Evolutionary conservation across 1,284 basidiomycete genomes (phyloP), one percentile per base, ranked within the genome.

Genomic region (Trametes polyzona): DNA sequence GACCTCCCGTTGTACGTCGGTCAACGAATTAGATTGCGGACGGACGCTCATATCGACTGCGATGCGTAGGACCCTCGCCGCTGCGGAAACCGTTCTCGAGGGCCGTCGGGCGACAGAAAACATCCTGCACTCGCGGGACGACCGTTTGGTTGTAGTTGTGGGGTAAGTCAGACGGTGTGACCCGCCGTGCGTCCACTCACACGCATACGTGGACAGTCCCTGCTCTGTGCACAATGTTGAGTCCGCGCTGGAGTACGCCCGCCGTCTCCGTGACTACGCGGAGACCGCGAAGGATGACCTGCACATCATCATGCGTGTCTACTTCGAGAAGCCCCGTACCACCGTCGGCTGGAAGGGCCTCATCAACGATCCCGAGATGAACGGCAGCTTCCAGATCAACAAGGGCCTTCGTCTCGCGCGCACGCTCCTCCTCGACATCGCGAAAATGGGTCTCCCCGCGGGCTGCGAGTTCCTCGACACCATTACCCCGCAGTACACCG

Each of bases 261-360:
- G 81, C 54, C 81, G 88, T 59, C 82, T 98, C 55, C 85, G 83
- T 55, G 83, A 78, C 41, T 98, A 98, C 71, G 91, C 95, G 8
- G 87, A 94, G 40, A 71, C 76, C 17, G 87, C 92, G 30, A 87
- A 86, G 70, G 88, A 92, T 11, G 96, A 98, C 69, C 83, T 99
- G 35, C 84, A 92, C 74, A 98, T 99, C 70, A 82, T 98, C 67
- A 98, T 98, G 96, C 88, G 95, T 40, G 94, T 96, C 65, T 97
- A 97, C 78, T 97, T 96, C 71, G 95, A 96, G 70, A 96, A 96
- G 77, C 95, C 95, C 0, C 83, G 96, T 40, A 98, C 96, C 11
- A 98, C 96, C 0, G 90, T 98, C 51, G 96, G 96, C 17, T 98
- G 96, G 96, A 98, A 98, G 74, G 96, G 96, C 48, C 85, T 99